Base-by-base conservation (phyloP, 1,284 basidiomycete genomes). In the Ganoderma multipileum region DNA sequence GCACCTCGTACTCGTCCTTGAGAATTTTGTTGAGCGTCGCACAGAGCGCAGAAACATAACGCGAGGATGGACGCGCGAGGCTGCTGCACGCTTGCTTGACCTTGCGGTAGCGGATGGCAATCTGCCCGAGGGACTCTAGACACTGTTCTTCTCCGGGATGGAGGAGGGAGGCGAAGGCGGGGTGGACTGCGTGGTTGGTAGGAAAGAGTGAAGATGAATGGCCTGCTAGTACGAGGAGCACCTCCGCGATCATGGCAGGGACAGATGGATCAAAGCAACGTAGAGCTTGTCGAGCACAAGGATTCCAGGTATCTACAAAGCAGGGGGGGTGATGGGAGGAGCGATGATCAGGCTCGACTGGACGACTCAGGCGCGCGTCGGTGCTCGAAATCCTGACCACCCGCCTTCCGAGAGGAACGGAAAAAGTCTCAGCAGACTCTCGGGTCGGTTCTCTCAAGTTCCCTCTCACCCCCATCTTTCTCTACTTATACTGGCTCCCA, bases 91-190 rank as follows among this genome's bases (percentile, higher is more conserved):
- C 82, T 28, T 81, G 75, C 77, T 90, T 91, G 75, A 96, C 89
- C 66, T 83, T 89, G 69, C 87, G 83, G 79, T 95, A 96, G 36
- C 89, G 86, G 44, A 83, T 84, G 0, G 93, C 94, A 57, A 95
- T 88, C 50, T 85, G 83, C 2, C 87, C 92, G 2, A 96, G 86
- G 5, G 88, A 86, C 75, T 93, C 90, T 33, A 96, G 85, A 70
- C 91, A 91, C 77, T 95, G 88, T 64, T 90, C 86, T 79, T 96
- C 95, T 2, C 95, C 95, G 1, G 95, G 95, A 76, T 96, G 95
- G 1, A 96, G 86, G 23, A 95, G 87, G 12, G 89, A 83, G 2
- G 84, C 78, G 73, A 95, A 91, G 0, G 89, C 84, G 2, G 91
- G 87, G 63, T 92, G 85, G 16, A 95, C 76, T 18, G 83, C 81